Base-by-base conservation (phyloP, 2,329 filamentous ascomycete genomes). In the Penicillium paneum region DNA sequence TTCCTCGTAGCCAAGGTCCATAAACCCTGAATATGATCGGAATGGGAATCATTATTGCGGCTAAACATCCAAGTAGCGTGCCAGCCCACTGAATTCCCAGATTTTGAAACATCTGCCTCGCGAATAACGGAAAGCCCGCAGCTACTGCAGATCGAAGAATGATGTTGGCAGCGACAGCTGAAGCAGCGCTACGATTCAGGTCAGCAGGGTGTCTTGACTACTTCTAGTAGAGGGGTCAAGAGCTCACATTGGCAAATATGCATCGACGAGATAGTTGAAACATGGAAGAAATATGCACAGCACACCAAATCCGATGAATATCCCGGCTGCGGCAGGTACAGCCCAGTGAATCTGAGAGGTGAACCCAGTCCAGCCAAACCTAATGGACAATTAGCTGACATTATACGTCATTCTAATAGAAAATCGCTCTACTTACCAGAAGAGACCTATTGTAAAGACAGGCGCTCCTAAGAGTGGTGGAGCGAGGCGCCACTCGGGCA, bases 181-280 rank as follows among this genome's bases (percentile, higher is more conserved):
- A 73, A 21, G 71, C 70, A 2, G 69, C 67, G 1, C 69, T 71
- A 45, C 47, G 46, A 26, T 19, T 8, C 8, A 38, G n/a, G 26
- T 42, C 26, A 56, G 49, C 15, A 17, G 12, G 2, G 13, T 19
- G 17, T 0, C n/a, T 26, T 15, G 8, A 19, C 11, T 40, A 17
- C 0, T 2, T 17, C 6, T 1, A 17, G 15, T 13, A 13, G 15
- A 26, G 11, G 10, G 24, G 3, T 5, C 1, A n/a, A 38, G n/a
- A 6, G 60, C 71, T 64, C 55, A 74, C 72, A 74, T 43, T 7
- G 64, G 64, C 5, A 74, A 55, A 52, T 74, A 74, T 0, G 70
- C 58, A 49, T 74, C 71, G 13, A 74, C 61, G 1, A 74, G 42
- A 40, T 74, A 71, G 40, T 64, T 69, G 51, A 71, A 70, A 11